Evolutionary conservation across 2,329 filamentous ascomycete species (phyloP).

Genomic region (Pezicula neosporulosa): DNA sequence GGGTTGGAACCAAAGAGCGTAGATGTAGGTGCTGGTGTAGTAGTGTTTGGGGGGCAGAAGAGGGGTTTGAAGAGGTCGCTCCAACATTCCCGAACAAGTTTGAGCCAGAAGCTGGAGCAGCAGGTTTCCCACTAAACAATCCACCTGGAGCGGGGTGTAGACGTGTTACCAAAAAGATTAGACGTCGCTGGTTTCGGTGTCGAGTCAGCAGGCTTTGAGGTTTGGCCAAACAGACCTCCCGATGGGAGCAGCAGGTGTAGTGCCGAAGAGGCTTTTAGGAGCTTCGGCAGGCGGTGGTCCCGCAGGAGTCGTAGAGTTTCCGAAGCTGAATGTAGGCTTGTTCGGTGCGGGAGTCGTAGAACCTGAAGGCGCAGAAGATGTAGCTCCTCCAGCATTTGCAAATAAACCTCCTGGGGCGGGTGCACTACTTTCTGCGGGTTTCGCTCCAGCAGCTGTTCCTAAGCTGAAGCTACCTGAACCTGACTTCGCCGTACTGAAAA

Average conservation of each 20-base stretch:
- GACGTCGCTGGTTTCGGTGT: slow-evolving; percentile 4
- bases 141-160: slow-evolving; percentile 6
- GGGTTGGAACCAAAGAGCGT: slow-evolving; percentile 16
- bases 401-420: slow-evolving; percentile 5
- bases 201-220: background rate
- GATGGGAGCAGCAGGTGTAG: slow-evolving; percentile 9
- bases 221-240: slow-evolving; percentile 12
- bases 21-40: slow-evolving; percentile 4
- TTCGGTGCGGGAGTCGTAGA: slow-evolving; percentile 23
- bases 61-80: slow-evolving; percentile 3
- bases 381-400: slow-evolving; percentile 6
- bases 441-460: slow-evolving; percentile 4
- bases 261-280: slow-evolving; percentile 16
- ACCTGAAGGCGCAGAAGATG: slow-evolving; percentile 18
- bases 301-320: slow-evolving; percentile 27
- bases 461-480: no score
- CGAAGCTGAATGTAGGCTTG: slow-evolving; percentile 15
- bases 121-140: slow-evolving; percentile 8
- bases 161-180: slow-evolving; percentile 26
- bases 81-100: slow-evolving; percentile 4
- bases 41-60: slow-evolving; percentile 1
- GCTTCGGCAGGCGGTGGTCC: slow-evolving; percentile 25
- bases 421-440: slow-evolving; percentile 2
- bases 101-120: slow-evolving; percentile 1
- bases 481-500: no score